A percentile compares a stretch with the other conserved stretches of the same genome.
Conservation (phyloP, 2,329 filamentous ascomycete genomes). For the Coniochaeta hoffmannii region DNA sequence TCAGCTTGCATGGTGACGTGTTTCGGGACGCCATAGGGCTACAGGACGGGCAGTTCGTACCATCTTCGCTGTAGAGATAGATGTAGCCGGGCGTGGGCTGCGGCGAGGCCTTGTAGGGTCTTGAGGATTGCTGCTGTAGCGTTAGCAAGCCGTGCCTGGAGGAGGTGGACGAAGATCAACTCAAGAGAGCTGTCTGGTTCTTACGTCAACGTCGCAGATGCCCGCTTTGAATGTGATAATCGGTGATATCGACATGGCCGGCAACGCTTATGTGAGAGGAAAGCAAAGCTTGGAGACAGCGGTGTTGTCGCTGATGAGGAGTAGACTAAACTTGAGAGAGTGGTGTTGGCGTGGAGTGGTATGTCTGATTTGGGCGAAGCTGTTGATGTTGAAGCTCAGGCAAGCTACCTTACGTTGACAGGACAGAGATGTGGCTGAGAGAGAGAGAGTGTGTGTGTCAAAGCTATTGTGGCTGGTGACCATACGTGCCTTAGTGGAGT, state of each 20-base stretch:
- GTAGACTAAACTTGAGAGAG: background rate
- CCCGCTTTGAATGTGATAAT: slow-evolving; percentile 97
- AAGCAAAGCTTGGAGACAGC: background rate
- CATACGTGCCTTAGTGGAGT: background rate
- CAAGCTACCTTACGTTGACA: slow-evolving; percentile 1
- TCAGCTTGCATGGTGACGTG: background rate
- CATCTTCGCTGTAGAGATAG: slow-evolving; percentile 90
- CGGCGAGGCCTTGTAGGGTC: slow-evolving; percentile 66
- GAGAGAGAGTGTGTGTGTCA: background rate
- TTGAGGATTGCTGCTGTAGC: slow-evolving; percentile 36
- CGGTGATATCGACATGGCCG: slow-evolving; percentile 69
- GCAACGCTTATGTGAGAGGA: background rate
- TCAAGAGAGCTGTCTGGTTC: background rate
- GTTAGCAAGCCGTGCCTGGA: slow-evolving; percentile 9
- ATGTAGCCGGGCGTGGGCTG: slow-evolving; percentile 73
- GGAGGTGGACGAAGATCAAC: slow-evolving; percentile 16
- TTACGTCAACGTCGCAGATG: slow-evolving; percentile 75
- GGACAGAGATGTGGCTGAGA: background rate
- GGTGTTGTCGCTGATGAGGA: background rate
- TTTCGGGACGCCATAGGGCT: background rate
- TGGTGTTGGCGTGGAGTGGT: background rate
- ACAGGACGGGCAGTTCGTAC: slow-evolving; percentile 23
- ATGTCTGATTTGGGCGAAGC: background rate
- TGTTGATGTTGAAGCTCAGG: background rate
- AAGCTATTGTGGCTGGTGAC: background rate